A percentile compares a stretch with the other conserved stretches of the same genome.
These are phyloP conservation scores for Corynascus novoguineensis DNA, from an alignment of 495 filamentous ascomycete genomes.

Conservation along the genomic window DNA sequence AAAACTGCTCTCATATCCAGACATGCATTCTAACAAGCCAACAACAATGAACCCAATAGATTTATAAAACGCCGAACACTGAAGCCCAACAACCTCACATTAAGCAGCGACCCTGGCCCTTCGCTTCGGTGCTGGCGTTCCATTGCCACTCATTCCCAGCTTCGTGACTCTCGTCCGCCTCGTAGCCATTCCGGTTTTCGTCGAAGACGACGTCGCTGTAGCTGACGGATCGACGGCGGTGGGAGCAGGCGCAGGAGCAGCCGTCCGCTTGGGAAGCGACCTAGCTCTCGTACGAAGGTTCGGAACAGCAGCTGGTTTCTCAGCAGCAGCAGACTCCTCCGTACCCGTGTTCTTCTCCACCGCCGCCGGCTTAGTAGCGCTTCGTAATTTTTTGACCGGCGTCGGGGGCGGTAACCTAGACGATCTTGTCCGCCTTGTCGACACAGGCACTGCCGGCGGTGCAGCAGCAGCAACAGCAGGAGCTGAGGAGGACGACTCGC, in stretches of 20 bases:
- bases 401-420: constrained; percentile 21
- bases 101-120: constrained; percentile 15
- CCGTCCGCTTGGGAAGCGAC: background rate
- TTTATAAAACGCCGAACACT: background rate
- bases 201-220: background rate
- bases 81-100: background rate
- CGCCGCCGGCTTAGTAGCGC: background rate
- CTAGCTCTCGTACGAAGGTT: background rate
- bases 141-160: constrained; percentile 33
- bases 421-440: constrained; percentile 18
- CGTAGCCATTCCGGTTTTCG: constrained; percentile 18
- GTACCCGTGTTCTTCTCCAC: background rate
- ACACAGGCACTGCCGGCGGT: background rate
- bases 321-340: background rate
- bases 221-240: constrained; percentile 1
- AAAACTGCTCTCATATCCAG: background rate
- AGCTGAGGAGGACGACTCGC: background rate
- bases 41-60: background rate
- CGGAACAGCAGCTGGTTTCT: no score
- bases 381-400: constrained; percentile 17
- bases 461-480: background rate
- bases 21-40: background rate
- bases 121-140: constrained; percentile 34
- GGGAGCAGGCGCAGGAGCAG: background rate
- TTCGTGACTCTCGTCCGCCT: constrained; percentile 25